A percentile compares a stretch with the other conserved stretches of the same genome.
Evolutionary conservation across 2,329 filamentous ascomycete species (phyloP).

Genomic region (Calonectria naviculata): DNA sequence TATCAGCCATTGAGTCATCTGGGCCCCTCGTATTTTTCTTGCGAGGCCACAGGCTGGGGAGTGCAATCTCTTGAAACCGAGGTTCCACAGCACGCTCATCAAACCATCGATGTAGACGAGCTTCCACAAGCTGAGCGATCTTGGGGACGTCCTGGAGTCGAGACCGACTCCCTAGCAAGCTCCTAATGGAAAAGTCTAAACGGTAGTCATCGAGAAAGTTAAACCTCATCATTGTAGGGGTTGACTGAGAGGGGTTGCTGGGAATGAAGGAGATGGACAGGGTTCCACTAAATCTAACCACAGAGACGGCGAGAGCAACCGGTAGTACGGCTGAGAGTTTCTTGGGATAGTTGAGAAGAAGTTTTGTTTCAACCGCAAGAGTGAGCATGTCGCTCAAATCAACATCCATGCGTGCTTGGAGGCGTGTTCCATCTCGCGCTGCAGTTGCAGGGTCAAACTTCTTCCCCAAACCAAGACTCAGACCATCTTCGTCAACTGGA

Average conservation of each 20-base stretch:
- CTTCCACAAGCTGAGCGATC: conserved; percentile 86
- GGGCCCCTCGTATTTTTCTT: conserved; percentile 86
- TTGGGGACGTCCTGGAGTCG: conserved; percentile 88
- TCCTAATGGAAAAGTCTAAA: conserved; percentile 84
- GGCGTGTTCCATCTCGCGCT: conserved; percentile 73
- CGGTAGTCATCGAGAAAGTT: conserved; percentile 92
- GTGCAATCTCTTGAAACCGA: conserved; percentile 85
- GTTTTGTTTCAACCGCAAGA: conserved; percentile 91
- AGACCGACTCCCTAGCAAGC: conserved; percentile 82
- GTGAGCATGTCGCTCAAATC: conserved; percentile 97
- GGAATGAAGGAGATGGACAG: conserved; percentile 94
- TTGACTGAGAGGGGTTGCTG: conserved; percentile 73
- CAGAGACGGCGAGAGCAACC: conserved; percentile 89
- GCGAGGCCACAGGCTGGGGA: conserved; percentile 85
- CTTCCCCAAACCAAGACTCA: conserved; percentile 63
- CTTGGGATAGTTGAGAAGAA: conserved; percentile 95
- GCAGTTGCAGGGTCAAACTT: conserved; percentile 64
- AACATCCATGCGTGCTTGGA: conserved; percentile 97
- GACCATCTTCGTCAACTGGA: conserved; percentile 84
- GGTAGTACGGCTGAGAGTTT: conserved; percentile 89
- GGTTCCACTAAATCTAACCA: conserved; percentile 95
- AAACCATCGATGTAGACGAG: conserved; percentile 85
- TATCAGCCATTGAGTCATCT: conserved; percentile 65
- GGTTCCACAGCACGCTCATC: conserved; percentile 89
- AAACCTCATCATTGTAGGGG: conserved; percentile 91